Evolutionary conservation across 371 early-diverging fungal genomes (phyloP).

Genomic region (Apophysomyces ossiformis): DNA sequence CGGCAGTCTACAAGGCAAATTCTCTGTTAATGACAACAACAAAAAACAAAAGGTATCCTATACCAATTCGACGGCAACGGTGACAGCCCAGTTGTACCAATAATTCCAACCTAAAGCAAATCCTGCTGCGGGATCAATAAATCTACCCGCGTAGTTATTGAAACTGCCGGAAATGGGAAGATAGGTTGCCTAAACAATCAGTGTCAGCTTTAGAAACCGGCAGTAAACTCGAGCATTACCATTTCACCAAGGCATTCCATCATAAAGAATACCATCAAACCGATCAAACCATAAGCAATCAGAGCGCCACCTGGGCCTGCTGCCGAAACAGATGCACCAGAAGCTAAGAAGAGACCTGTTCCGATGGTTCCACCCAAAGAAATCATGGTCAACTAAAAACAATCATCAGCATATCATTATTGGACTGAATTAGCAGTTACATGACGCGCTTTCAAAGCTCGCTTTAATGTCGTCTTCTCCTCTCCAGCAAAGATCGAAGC

Average conservation of each 20-base stretch:
- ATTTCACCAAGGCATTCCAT: slow-evolving; percentile 88
- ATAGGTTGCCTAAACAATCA: slow-evolving; percentile 54
- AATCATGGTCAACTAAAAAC: slow-evolving; percentile 71
- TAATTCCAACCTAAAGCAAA: slow-evolving; percentile 89
- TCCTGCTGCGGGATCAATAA: slow-evolving; percentile 85
- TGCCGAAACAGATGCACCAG: slow-evolving; percentile 71
- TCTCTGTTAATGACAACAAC: not conserved
- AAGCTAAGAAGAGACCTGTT: slow-evolving; percentile 89
- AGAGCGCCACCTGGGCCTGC: slow-evolving; percentile 89
- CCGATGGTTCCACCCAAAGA: slow-evolving; percentile 80
- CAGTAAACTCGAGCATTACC: slow-evolving; percentile 38
- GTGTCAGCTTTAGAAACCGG: not conserved
- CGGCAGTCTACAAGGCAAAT: slow-evolving; percentile 18
- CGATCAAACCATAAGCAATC: slow-evolving; percentile 74
- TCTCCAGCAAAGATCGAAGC: slow-evolving; percentile 2
- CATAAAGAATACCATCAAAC: slow-evolving; percentile 83
- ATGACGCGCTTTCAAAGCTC: slow-evolving; percentile 68
- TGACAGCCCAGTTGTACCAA: slow-evolving; percentile 80
- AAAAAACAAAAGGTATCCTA: not conserved
- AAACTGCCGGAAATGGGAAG: slow-evolving; percentile 87
- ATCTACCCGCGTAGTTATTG: slow-evolving; percentile 82
- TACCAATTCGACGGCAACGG: slow-evolving; percentile 75
- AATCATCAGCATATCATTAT: not conserved
- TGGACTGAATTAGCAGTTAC: slow-evolving; percentile 6
- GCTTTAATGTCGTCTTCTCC: slow-evolving; percentile 41